Evolutionary conservation across 2,329 filamentous ascomycete species (phyloP).

Genomic region (Neonectria coccinea): DNA sequence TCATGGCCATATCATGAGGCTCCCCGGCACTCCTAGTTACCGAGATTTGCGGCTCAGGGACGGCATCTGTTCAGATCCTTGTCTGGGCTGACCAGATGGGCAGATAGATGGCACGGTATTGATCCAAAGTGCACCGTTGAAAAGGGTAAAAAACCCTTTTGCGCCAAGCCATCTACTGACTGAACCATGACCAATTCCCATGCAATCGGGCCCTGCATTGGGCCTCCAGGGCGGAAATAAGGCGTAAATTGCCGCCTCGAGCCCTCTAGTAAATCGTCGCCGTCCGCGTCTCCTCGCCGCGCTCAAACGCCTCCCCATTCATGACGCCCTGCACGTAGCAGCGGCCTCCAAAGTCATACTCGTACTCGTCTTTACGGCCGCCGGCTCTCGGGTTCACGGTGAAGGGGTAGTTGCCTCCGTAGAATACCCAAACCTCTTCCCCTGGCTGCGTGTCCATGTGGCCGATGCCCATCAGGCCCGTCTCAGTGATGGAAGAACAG

Average conservation of each 20-base stretch:
- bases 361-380: conserved; percentile 11
- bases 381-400: conserved; percentile 5
- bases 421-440: conserved; percentile 23
- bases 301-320: conserved; percentile 20
- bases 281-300: conserved; percentile 10
- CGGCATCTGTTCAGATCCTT: conserved; percentile 16
- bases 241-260: background rate
- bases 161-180: background rate
- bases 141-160: background rate
- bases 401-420: conserved; percentile 27
- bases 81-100: conserved; percentile 20
- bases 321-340: conserved; percentile 33
- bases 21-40: conserved; percentile 20
- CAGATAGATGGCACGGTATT: conserved; percentile 23
- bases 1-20: conserved; percentile 14
- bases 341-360: conserved; percentile 26
- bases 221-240: background rate
- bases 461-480: conserved; percentile 23
- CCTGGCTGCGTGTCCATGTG: conserved; percentile 26
- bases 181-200: background rate
- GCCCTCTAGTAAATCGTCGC: conserved; percentile 10
- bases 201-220: background rate
- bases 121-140: background rate
- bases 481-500: conserved; percentile 23
- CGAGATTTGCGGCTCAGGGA: conserved; percentile 27